A percentile compares a stretch with the other conserved stretches of the same genome.
Conservation (phyloP, 73 alveolate genomes). For the Tetrahymena malaccensis region DNA sequence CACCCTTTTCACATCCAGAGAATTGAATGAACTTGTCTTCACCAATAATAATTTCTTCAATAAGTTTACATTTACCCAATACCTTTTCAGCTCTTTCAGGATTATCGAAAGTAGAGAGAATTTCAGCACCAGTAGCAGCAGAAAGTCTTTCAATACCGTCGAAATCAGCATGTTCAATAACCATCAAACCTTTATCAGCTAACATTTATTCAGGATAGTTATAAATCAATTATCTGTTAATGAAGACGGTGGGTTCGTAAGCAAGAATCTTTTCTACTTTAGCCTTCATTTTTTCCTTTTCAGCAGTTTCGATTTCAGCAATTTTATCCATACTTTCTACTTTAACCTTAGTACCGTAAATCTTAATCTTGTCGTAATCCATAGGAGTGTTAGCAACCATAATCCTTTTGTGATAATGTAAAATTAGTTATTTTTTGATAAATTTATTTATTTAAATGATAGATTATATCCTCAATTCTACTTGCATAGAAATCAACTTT, state of each 20-base stretch:
- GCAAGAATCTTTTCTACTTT: conserved; percentile 89
- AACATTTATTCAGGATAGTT: conserved; percentile 95
- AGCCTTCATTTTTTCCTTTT: conserved; percentile 91
- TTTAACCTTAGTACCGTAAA: conserved; percentile 94
- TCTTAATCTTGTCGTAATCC: conserved; percentile 97
- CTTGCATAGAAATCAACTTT: background rate
- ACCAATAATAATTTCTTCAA: conserved; percentile 97
- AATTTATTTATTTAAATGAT: background rate
- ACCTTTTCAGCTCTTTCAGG: conserved; percentile 77
- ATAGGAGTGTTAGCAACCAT: conserved; percentile 92
- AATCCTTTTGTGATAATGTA: background rate
- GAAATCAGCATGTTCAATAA: conserved; percentile 97
- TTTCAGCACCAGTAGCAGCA: conserved; percentile 98
- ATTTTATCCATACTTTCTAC: conserved; percentile 91
- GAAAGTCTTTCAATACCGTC: conserved; percentile 98
- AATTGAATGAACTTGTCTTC: conserved; percentile 97
- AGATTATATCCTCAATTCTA: background rate
- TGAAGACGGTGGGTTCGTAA: conserved; percentile 92
- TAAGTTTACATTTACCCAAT: conserved; percentile 84
- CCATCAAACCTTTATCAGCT: conserved; percentile 93
- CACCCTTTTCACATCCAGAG: conserved; percentile 91
- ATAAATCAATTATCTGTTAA: conserved; percentile 95
- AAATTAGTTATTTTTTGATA: background rate
- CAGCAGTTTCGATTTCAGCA: conserved; percentile 95
- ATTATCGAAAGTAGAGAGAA: conserved; percentile 93